Evolutionary conservation across 2,329 filamentous ascomycete species (phyloP).

Genomic region (Alternaria hordeiaustralica): DNA sequence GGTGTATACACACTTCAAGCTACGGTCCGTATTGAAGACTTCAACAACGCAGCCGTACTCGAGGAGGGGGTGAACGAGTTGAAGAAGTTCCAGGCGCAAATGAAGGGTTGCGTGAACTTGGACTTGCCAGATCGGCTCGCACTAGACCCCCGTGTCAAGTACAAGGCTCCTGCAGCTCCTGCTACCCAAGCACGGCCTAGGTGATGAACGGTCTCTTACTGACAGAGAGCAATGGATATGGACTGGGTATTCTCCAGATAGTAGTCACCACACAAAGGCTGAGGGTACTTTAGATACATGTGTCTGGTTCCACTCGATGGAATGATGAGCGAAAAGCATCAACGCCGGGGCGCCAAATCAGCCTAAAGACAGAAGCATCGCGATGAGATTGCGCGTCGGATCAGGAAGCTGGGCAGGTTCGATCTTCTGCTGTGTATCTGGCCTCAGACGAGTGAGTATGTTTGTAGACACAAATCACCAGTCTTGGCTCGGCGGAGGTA

Average conservation of each 20-base stretch:
- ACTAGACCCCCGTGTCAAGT: slow-evolving; percentile 66
- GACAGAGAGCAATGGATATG: neutral
- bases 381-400: neutral
- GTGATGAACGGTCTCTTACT: slow-evolving; percentile 13
- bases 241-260: too few relatives aligned
- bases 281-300: neutral
- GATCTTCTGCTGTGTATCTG: neutral
- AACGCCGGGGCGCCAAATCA: neutral
- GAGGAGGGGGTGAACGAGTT: slow-evolving; percentile 63
- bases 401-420: neutral
- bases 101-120: slow-evolving; percentile 65
- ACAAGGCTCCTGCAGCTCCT: slow-evolving; percentile 33
- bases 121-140: slow-evolving; percentile 64
- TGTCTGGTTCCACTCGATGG: neutral
- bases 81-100: slow-evolving; percentile 59
- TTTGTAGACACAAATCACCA: neutral
- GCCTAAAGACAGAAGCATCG: neutral
- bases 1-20: slow-evolving; percentile 66
- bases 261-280: neutral
- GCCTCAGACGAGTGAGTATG: neutral
- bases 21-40: slow-evolving; percentile 63
- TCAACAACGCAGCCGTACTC: slow-evolving; percentile 60
- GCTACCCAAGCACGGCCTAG: slow-evolving; percentile 22
- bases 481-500: neutral
- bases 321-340: neutral